Conservation (phyloP, 257 asterid species). For the Nicotiana otophora region DNA sequence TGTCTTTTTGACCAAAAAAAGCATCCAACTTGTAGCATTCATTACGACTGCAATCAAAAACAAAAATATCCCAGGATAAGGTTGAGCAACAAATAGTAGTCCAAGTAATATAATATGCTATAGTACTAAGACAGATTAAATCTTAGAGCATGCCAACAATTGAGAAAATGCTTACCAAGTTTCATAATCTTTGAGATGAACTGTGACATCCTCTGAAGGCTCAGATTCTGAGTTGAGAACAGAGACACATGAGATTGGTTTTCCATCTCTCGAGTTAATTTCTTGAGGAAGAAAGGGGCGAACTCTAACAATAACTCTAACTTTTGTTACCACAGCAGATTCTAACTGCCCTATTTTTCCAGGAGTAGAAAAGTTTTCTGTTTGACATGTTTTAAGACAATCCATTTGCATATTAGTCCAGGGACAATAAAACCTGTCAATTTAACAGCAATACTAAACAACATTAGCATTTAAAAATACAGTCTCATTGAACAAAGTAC, state of each 20-base stretch:
- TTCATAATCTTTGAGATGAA: constrained; percentile 61
- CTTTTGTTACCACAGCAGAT: constrained; percentile 39
- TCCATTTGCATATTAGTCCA: constrained; percentile 21
- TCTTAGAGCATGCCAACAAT: not conserved
- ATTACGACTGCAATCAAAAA: constrained; percentile 49
- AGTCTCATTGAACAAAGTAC: not conserved
- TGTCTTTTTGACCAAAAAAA: constrained; percentile 55
- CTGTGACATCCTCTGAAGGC: constrained; percentile 46
- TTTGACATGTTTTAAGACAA: constrained; percentile 16
- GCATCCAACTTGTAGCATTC: constrained; percentile 79
- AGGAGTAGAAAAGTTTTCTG: constrained; percentile 31
- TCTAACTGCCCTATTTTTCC: constrained; percentile 23
- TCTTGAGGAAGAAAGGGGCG: constrained; percentile 81
- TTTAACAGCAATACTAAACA: not conserved
- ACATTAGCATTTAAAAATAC: not conserved
- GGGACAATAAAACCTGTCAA: constrained; percentile 33
- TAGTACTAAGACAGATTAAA: not conserved
- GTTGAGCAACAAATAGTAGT: not conserved
- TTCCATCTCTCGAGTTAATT: constrained; percentile 29
- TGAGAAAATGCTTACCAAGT: constrained; percentile 42
- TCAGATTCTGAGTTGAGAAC: constrained; percentile 27
- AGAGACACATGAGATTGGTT: constrained; percentile 51
- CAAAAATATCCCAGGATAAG: not conserved
- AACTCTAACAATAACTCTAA: constrained; percentile 60
- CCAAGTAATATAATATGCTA: not conserved